Base-by-base conservation (phyloP, 495 filamentous ascomycete genomes). In the Darksidea phi region DNA sequence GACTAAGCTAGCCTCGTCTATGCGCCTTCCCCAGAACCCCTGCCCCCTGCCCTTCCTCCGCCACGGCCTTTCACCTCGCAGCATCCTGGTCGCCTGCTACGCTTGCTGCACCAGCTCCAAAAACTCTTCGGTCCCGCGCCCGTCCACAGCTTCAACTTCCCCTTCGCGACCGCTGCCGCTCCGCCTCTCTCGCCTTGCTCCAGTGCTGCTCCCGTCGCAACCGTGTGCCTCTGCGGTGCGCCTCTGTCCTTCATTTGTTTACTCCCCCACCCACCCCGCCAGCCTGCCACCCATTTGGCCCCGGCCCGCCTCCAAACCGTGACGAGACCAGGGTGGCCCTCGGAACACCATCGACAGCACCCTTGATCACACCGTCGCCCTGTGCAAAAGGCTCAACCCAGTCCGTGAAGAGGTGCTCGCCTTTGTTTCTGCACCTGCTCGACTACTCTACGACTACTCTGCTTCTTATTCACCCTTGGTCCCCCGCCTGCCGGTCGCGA, bases 241-340 rank as follows among this genome's bases (percentile, higher is more conserved):
- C 32, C 45, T 51, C 12, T 28, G 56, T 59, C 56, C 26, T 48
- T 59, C 56, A 37, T 59, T 59, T 50, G 45, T 59, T 59, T 43
- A 15, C 41, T n/a, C 13, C 13, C 6, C 13, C 41, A 43, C 6
- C 36, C 13, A 43, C 41, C 5, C 18, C 49, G 15, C 2, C 24
- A 37, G 20, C 17, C 8, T n/a, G n/a, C n/a, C n/a, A n/a, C n/a
- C n/a, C 32, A 18, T 25, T 53, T 37, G 12, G 24, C 5, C 49
- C 25, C 49, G 49, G 24, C 6, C 17, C 47, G 47, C 34, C 24
- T 32, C 52, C 34, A 43, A 43, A 43, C 41, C 5, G 41, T 43
- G 41, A 43, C 41, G 41, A 43, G 41, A 43, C 41, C 41, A 13
- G 41, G 41, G 41, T 43, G 41, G 5, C 41, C 3, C 5, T 43